Percentiles rank a stretch among this genome's conserved stretches.
These are phyloP conservation scores for Lepiota venenata DNA, from an alignment of 768 basidiomycete genomes.

Conservation along the genomic window DNA sequence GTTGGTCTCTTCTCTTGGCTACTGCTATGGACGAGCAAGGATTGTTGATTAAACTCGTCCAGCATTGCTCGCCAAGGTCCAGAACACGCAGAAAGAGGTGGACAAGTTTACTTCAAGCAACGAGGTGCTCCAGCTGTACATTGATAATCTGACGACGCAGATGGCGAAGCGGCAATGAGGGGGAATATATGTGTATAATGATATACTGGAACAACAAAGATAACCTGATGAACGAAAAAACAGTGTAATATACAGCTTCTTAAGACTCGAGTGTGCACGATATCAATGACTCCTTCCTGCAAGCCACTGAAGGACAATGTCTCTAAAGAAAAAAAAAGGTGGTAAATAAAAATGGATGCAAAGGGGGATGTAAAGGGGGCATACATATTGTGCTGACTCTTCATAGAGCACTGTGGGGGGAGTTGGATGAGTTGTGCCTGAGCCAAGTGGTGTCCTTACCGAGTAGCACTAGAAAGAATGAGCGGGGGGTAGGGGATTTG, in stretches of 20 bases:
- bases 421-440: background rate
- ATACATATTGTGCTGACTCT: constrained; percentile 90
- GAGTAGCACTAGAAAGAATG: constrained; percentile 64
- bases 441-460: constrained; percentile 42
- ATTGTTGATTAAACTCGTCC: background rate
- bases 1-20: constrained; percentile 32
- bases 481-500: background rate
- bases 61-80: constrained; percentile 69
- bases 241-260: background rate
- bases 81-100: constrained; percentile 71
- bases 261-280: background rate
- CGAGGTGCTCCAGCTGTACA: constrained; percentile 83
- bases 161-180: constrained; percentile 79
- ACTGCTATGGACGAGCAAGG: background rate
- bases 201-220: background rate
- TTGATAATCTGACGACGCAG: constrained; percentile 85
- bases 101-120: constrained; percentile 79
- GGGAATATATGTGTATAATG: constrained; percentile 1
- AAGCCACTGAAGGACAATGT: constrained; percentile 89
- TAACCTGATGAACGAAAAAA: background rate
- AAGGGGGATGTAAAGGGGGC: constrained; percentile 20
- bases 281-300: constrained; percentile 65
- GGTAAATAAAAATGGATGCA: background rate
- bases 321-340: constrained; percentile 35
- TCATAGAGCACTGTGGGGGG: constrained; percentile 82